Evolutionary conservation across 805 yeast genomes (phyloP).

Genomic region (Candida railenensis): DNA sequence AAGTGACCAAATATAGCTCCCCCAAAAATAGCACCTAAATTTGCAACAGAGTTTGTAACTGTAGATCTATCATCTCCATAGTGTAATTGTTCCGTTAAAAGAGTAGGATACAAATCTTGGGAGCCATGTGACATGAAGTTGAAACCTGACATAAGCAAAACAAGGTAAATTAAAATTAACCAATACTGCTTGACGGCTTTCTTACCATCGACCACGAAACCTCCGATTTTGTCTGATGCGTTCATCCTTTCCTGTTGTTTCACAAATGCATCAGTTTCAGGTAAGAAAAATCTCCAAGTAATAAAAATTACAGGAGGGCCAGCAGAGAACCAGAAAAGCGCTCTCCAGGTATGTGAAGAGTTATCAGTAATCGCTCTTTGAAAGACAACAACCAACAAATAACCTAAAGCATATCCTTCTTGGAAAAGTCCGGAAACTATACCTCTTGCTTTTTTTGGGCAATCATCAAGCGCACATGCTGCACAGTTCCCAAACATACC

Average conservation of each 20-base stretch:
- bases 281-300: slow-evolving; percentile 29
- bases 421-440: slow-evolving; percentile 69
- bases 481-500: slow-evolving; percentile 56
- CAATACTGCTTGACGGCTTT: slow-evolving; percentile 49
- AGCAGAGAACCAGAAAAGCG: slow-evolving; percentile 69
- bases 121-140: slow-evolving; percentile 44
- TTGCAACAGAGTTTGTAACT: slow-evolving; percentile 40
- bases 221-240: slow-evolving; percentile 22
- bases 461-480: slow-evolving; percentile 53
- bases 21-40: slow-evolving; percentile 41
- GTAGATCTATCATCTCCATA: slow-evolving; percentile 33
- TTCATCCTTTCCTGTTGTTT: slow-evolving; percentile 24
- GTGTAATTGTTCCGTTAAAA: slow-evolving; percentile 32
- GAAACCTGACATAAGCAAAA: slow-evolving; percentile 46
- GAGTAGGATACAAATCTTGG: slow-evolving; percentile 43
- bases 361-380: slow-evolving; percentile 60
- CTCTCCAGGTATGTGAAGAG: slow-evolving; percentile 57
- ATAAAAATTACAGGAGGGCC: slow-evolving; percentile 44
- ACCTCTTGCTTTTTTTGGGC: slow-evolving; percentile 55
- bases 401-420: slow-evolving; percentile 78
- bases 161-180: slow-evolving; percentile 57
- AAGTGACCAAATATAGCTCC: slow-evolving; percentile 46
- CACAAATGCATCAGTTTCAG: slow-evolving; percentile 52
- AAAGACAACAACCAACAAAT: slow-evolving; percentile 62
- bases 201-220: slow-evolving; percentile 26